Base-by-base conservation (phyloP, 345 rosid genomes). In the Pistacia atlantica region DNA sequence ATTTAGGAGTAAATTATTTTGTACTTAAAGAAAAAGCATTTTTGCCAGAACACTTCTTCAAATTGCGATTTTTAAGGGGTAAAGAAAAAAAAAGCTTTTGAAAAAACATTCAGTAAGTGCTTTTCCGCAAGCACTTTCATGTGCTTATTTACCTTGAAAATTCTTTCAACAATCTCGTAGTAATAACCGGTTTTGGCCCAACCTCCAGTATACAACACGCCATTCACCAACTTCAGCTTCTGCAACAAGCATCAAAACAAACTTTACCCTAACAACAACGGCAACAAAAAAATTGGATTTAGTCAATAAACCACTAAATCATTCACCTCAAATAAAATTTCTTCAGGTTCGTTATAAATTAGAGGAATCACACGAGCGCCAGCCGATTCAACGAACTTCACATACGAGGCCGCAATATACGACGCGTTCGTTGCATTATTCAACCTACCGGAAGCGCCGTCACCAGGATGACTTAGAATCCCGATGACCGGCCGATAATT, bases 311-410 rank as follows among this genome's bases (percentile, higher is more conserved):
- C n/a, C 18, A 54, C 17, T 51, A 11, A 18, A 0, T 61, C 8
- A 35, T 4, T 54, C 59, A 95, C 99, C 97, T 91, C 78, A 16
- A 85, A 83, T 22, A 95, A 91, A 56, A 87, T 57, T 37, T 92
- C 89, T 16, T 71, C 83, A 0, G 94, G 97, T 57, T 93, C 94
- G 74, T 86, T 93, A 54, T 86, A 95, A 35, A 93, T 92, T 28
- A 95, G 85, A 11, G 99, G 99, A 58, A 95, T 89, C 11, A 93
- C 96, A 2, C 96, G 91, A 67, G 98, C 98, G 4, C 99, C 99
- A 18, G 94, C 97, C 7, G 96, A 88, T 81, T 95, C 99, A 11
- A 89, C 97, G 38, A 93, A 86, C 88, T 95, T 95, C 75, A 93
- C 94, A 55, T 93, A 95, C 28, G 98, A 95, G 8, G 99, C 93